Evolutionary conservation across 192 early-diverging fungal species (phyloP).

Genomic region (Martensiomyces pterosporus): DNA sequence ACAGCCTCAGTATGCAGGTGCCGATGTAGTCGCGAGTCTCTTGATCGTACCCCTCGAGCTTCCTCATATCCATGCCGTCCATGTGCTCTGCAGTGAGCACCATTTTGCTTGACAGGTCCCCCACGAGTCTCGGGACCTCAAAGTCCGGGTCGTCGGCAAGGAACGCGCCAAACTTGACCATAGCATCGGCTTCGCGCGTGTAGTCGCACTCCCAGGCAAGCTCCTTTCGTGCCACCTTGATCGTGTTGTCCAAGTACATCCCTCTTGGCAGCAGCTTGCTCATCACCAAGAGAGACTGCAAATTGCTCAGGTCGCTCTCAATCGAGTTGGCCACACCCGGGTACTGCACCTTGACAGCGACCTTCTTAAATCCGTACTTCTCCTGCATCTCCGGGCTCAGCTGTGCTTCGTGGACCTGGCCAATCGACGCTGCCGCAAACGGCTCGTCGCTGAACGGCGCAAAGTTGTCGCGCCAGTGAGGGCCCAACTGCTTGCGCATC

Average conservation of each 20-base stretch:
- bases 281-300: conserved; percentile 74
- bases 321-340: conserved; percentile 89
- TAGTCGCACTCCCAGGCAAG: conserved; percentile 95
- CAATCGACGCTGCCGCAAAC: conserved; percentile 90
- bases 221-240: conserved; percentile 83
- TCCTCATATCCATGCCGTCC: conserved; percentile 64
- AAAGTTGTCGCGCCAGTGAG: conserved; percentile 68
- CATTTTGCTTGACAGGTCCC: conserved; percentile 62
- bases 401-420: conserved; percentile 72
- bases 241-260: conserved; percentile 94
- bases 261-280: conserved; percentile 85
- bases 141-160: conserved; percentile 59
- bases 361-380: conserved; percentile 24
- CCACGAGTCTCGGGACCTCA: conserved; percentile 70
- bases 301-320: conserved; percentile 80
- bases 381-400: conserved; percentile 18
- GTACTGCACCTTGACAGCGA: conserved; percentile 96
- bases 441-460: conserved; percentile 70
- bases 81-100: conserved; percentile 81
- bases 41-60: conserved; percentile 58
- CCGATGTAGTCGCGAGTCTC: conserved; percentile 62
- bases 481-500: conserved; percentile 64
- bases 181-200: conserved; percentile 73
- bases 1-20: conserved; percentile 70
- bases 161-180: conserved; percentile 62